A percentile compares a stretch with the other conserved stretches of the same genome.
phyloP scores from a whole-genome alignment of 306 rosid genomes.

The Vigna trinervia region DNA sequence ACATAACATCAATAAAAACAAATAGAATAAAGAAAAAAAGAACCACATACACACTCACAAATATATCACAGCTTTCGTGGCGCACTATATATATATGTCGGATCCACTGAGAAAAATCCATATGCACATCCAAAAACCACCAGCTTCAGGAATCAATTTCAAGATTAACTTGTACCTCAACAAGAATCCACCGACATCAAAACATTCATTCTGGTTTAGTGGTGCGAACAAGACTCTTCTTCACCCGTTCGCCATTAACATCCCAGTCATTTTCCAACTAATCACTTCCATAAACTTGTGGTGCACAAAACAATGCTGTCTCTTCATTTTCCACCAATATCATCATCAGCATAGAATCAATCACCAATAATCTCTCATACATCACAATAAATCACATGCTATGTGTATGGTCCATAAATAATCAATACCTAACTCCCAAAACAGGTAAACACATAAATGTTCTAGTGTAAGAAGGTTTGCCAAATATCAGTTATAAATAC shows the following conservation, averaged over 20 bases:
- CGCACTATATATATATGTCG: not conserved
- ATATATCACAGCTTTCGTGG: constrained; percentile 1
- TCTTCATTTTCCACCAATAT: not conserved
- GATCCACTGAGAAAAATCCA: constrained; percentile 21
- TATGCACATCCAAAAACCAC: not conserved
- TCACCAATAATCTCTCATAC: not conserved
- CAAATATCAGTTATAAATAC: not conserved
- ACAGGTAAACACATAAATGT: not conserved
- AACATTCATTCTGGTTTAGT: constrained; percentile 13
- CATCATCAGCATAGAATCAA: not conserved
- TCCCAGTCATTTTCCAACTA: constrained; percentile 27
- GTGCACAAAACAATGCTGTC: constrained; percentile 22
- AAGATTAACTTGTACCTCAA: not conserved
- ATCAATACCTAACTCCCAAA: not conserved
- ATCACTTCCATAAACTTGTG: not conserved
- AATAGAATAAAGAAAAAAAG: not conserved
- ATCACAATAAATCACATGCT: not conserved
- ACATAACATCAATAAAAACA: not conserved
- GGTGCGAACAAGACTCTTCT: not conserved
- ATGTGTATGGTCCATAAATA: not conserved
- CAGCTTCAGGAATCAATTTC: not conserved
- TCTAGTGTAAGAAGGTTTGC: not conserved
- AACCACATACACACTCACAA: too few species aligned
- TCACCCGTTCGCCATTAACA: constrained; percentile 20
- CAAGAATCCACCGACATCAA: constrained; percentile 27